A percentile compares a stretch with the other conserved stretches of the same genome.
Conservation (phyloP, 768 basidiomycete genomes). For the Pleurotus sapidus region DNA sequence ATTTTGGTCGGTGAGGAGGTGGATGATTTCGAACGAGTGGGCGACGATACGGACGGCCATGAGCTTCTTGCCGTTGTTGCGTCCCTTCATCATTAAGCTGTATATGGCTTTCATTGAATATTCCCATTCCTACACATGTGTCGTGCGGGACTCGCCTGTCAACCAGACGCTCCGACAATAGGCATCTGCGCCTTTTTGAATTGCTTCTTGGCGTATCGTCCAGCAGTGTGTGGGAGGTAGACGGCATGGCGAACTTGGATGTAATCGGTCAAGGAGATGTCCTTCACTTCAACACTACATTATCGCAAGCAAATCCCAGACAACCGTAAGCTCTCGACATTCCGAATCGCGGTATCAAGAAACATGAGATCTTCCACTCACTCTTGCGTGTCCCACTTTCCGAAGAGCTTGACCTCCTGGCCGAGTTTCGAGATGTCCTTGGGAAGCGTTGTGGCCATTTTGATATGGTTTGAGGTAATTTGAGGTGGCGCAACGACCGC, state of each 20-base stretch:
- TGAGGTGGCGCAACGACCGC: constrained; percentile 19
- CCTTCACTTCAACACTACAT: constrained; percentile 93
- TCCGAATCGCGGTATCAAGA: not conserved
- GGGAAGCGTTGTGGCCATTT: constrained; percentile 79
- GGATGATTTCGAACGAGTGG: constrained; percentile 99
- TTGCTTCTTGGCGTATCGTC: constrained; percentile 99
- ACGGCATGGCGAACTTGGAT: constrained; percentile 98
- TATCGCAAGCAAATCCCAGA: not conserved
- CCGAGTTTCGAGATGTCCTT: constrained; percentile 80
- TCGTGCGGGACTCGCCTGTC: constrained; percentile 64
- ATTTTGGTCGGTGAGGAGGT: constrained; percentile 99
- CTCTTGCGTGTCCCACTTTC: constrained; percentile 99
- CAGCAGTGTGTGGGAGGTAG: constrained; percentile 97
- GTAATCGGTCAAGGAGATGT: constrained; percentile 98
- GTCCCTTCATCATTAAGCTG: constrained; percentile 99
- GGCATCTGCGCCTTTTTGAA: constrained; percentile 99
- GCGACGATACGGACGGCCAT: constrained; percentile 98
- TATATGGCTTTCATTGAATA: not conserved
- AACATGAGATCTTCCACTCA: constrained; percentile 42
- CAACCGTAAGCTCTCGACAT: not conserved
- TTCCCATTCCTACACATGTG: not conserved
- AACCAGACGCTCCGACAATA: constrained; percentile 98
- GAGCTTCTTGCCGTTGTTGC: constrained; percentile 99
- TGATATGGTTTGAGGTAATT: constrained; percentile 33
- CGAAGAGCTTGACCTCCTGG: constrained; percentile 92